A percentile compares a stretch with the other conserved stretches of the same genome.
phyloP scores from a whole-genome alignment of 768 basidiomycete species.

The Rhodotorula taiwanensis region DNA sequence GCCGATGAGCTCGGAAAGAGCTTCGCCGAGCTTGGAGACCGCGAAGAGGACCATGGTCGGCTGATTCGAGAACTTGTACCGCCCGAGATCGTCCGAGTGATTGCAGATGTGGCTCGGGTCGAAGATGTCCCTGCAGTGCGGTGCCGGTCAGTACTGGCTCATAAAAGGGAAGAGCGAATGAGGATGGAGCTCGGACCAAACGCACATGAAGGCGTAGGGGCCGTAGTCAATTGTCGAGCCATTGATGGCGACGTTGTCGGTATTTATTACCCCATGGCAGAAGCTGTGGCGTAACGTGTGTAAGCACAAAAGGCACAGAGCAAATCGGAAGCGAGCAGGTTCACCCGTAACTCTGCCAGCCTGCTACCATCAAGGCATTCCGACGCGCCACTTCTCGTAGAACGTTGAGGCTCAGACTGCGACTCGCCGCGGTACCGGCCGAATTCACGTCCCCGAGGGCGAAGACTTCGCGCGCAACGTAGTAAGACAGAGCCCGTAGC shows the following conservation, averaged over 20 bases:
- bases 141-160: not conserved
- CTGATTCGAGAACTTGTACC: constrained; percentile 42
- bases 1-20: constrained; percentile 78
- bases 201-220: constrained; percentile 37
- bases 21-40: constrained; percentile 55
- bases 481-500: constrained; percentile 66
- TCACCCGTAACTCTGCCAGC: constrained; percentile 91
- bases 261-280: constrained; percentile 66
- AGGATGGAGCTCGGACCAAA: not conserved
- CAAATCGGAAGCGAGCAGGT: not conserved
- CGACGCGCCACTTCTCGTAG: constrained; percentile 70
- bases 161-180: not conserved
- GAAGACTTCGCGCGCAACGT: constrained; percentile 37
- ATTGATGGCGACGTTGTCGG: constrained; percentile 63
- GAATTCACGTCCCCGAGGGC: constrained; percentile 8
- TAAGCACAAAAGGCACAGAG: constrained; percentile 47
- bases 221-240: constrained; percentile 57
- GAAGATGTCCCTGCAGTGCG: constrained; percentile 84
- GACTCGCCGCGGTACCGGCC: not conserved
- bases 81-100: constrained; percentile 66
- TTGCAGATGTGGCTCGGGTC: constrained; percentile 82
- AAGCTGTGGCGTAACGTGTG: constrained; percentile 47
- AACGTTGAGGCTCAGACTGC: constrained; percentile 43
- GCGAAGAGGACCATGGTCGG: constrained; percentile 58
- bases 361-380: constrained; percentile 88